Conservation (phyloP, 2,329 filamentous ascomycete genomes). For the Diaporthe nobilis region DNA sequence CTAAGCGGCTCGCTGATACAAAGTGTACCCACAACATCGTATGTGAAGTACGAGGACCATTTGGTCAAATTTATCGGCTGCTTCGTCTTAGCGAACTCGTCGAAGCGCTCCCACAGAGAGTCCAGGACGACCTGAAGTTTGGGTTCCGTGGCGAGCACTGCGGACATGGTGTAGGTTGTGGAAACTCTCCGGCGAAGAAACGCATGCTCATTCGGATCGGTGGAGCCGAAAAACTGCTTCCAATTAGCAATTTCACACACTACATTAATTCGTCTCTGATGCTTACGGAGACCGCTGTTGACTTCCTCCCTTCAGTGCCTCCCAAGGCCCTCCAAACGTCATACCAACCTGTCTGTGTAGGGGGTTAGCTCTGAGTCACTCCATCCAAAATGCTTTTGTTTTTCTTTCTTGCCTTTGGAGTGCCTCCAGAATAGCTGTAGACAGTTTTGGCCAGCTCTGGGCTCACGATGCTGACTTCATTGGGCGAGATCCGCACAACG, state of each 20-base stretch:
- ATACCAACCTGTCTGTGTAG: background rate
- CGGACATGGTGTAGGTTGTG: background rate
- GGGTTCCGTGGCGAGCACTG: background rate
- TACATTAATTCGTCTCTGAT: fast-evolving
- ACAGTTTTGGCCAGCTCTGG: background rate
- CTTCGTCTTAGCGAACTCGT: background rate
- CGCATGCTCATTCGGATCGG: conserved; percentile 5
- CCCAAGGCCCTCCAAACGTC: background rate
- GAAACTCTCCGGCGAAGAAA: conserved; percentile 9
- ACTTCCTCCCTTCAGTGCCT: conserved; percentile 6
- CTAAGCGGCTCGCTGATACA: conserved; percentile 13
- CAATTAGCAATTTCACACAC: background rate
- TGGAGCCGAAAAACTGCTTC: background rate
- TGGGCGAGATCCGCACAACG: conserved; percentile 7
- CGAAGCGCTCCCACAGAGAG: conserved; percentile 4
- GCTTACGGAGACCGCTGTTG: background rate
- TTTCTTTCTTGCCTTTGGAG: background rate
- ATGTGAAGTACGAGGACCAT: conserved; percentile 14
- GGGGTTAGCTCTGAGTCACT: background rate
- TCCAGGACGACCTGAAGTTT: background rate
- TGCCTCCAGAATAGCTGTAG: conserved; percentile 16
- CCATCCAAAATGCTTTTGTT: too few species aligned
- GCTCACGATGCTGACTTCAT: conserved; percentile 10
- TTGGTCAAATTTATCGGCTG: background rate
- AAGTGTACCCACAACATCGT: background rate